Evolutionary conservation across 495 filamentous ascomycete genomes (phyloP).

Genomic region (Schizothecium vesticola): DNA sequence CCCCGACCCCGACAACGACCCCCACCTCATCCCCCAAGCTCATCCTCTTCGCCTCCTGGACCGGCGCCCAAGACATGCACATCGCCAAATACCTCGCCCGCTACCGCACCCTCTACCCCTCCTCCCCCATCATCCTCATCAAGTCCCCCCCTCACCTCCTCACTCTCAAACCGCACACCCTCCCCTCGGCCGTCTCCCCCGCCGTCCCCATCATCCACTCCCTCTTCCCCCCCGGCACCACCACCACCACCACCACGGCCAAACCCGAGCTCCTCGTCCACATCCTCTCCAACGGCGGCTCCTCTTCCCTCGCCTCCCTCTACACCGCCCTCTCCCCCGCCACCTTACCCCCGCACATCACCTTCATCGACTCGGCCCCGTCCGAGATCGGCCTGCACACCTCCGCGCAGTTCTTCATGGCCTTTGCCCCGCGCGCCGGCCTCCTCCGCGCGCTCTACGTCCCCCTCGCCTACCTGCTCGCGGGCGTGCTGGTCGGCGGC

Average conservation of each 20-base stretch:
- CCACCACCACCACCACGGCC: background rate
- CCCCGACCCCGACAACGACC: background rate
- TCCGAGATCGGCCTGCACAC: constrained; percentile 20
- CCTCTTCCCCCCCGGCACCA: background rate
- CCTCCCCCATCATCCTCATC: constrained; percentile 30
- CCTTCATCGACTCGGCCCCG: constrained; percentile 35
- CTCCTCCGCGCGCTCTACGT: background rate
- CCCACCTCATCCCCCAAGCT: constrained; percentile 18
- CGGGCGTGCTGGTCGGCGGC: background rate
- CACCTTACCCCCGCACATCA: constrained; percentile 21
- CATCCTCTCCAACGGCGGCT: constrained; percentile 39
- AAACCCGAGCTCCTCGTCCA: constrained; percentile 30
- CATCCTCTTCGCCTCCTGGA: constrained; percentile 34
- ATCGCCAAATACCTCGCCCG: constrained; percentile 36
- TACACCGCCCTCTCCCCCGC: constrained; percentile 18
- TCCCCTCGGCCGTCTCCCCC: background rate
- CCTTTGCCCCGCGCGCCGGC: background rate
- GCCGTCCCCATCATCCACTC: constrained; percentile 1
- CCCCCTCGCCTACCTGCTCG: background rate
- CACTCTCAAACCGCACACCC: background rate
- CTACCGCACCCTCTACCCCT: constrained; percentile 32
- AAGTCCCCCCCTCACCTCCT: constrained; percentile 15
- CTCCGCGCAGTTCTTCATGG: background rate
- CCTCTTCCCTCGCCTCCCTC: constrained; percentile 20
- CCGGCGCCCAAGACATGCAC: constrained; percentile 37